phyloP scores from a whole-genome alignment of 2,329 filamentous ascomycete species.

The Fusarium mangiferae region DNA sequence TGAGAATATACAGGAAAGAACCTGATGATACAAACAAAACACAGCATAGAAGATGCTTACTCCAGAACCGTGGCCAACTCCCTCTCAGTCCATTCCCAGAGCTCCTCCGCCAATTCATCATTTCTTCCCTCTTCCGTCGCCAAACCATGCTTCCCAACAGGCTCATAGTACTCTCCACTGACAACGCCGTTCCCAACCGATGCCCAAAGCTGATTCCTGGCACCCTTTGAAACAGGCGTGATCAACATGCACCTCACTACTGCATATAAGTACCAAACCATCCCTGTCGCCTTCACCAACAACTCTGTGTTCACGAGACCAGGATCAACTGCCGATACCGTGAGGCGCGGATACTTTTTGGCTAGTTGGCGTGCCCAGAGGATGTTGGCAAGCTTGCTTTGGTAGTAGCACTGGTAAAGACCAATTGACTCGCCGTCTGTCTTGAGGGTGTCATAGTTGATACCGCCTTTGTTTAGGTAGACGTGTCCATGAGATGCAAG shows the following conservation, averaged over 20 bases:
- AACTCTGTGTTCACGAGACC: background rate
- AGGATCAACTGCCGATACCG: background rate
- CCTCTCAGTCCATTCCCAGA: background rate
- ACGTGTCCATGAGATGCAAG: background rate
- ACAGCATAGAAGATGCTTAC: rapidly evolving
- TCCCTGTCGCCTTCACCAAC: background rate
- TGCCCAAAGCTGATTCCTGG: background rate
- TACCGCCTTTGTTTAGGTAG: background rate
- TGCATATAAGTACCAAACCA: background rate
- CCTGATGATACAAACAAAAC: rapidly evolving
- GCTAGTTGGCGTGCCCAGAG: background rate
- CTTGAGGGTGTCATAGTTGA: background rate
- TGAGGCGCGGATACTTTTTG: background rate
- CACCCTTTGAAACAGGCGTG: background rate
- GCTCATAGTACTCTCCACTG: background rate
- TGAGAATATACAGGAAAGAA: too few relatives aligned
- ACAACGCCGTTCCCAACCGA: background rate
- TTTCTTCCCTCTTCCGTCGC: background rate
- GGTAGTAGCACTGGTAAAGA: background rate
- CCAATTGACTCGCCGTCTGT: background rate
- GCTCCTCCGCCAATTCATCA: rapidly evolving
- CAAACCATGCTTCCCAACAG: background rate
- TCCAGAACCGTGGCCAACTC: background rate
- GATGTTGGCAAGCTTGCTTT: background rate
- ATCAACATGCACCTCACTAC: background rate